A percentile compares a stretch with the other conserved stretches of the same genome.
phyloP scores from a whole-genome alignment of 306 rosid species.

The Vigna unguiculata region DNA sequence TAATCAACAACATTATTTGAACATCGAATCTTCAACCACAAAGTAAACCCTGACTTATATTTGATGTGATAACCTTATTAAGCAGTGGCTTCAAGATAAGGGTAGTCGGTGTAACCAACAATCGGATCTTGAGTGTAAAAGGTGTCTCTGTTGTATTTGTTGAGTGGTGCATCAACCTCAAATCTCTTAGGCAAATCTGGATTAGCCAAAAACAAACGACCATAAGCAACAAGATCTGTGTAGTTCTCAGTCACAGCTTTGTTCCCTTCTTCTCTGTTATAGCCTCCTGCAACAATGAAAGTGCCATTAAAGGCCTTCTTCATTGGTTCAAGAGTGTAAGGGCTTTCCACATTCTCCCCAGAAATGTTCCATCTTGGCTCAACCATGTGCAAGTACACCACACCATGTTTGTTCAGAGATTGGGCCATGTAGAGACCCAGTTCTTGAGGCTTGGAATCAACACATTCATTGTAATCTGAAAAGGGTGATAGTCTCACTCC shows the following conservation, averaged over 20 bases:
- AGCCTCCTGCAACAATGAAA: conserved; percentile 55
- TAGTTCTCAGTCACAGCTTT: conserved; percentile 38
- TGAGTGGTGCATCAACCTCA: conserved; percentile 52
- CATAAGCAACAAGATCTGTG: conserved; percentile 52
- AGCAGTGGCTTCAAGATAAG: neutral
- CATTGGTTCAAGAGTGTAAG: conserved; percentile 47
- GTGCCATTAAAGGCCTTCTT: conserved; percentile 51
- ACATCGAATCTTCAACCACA: neutral
- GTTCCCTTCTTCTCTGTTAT: conserved; percentile 49
- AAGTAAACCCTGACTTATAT: neutral
- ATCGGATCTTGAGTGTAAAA: conserved; percentile 16
- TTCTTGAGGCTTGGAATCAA: conserved; percentile 53
- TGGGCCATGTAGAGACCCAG: conserved; percentile 48
- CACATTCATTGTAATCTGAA: conserved; percentile 42
- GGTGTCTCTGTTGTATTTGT: conserved; percentile 47
- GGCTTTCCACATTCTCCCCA: conserved; percentile 14
- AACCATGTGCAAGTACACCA: conserved; percentile 59
- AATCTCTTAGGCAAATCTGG: conserved; percentile 61
- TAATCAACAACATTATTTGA: neutral
- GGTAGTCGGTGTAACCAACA: conserved; percentile 21
- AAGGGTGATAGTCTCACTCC: conserved; percentile 60
- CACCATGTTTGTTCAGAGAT: conserved; percentile 48
- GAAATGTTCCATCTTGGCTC: conserved; percentile 52
- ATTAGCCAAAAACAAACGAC: conserved; percentile 56
- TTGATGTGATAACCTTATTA: neutral